A percentile compares a stretch with the other conserved stretches of the same genome.
These are phyloP conservation scores for Arachnomyces sp. DNA, from an alignment of 2,329 filamentous ascomycete species.

Conservation along the genomic window DNA sequence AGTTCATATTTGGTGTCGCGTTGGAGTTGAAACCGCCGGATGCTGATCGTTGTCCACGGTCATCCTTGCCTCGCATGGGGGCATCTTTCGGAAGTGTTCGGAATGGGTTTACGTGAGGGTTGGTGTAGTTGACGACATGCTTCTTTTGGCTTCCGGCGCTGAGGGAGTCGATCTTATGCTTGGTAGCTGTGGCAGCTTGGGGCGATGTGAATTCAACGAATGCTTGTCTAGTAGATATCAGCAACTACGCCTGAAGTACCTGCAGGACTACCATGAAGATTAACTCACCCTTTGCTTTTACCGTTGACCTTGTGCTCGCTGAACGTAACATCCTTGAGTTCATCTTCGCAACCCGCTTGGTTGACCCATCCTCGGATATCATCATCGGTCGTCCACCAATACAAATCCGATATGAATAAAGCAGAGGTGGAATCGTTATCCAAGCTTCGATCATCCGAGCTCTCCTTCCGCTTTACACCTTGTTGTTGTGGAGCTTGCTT, in stretches of 20 bases:
- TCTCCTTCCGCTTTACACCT: slow-evolving; percentile 55
- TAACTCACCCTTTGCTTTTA: slow-evolving; percentile 86
- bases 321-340: slow-evolving; percentile 88
- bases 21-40: slow-evolving; percentile 39
- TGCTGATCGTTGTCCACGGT: slow-evolving; percentile 42
- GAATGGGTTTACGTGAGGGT: slow-evolving; percentile 74
- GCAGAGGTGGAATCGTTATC: slow-evolving; percentile 59
- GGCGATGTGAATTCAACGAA: slow-evolving; percentile 78
- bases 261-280: not conserved
- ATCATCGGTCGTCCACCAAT: slow-evolving; percentile 97
- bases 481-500: slow-evolving; percentile 44
- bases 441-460: slow-evolving; percentile 44
- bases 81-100: slow-evolving; percentile 84
- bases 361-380: slow-evolving; percentile 82
- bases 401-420: slow-evolving; percentile 77
- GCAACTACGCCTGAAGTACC: not conserved
- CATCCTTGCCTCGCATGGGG: slow-evolving; percentile 59
- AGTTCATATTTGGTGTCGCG: slow-evolving; percentile 32
- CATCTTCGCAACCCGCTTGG: slow-evolving; percentile 69
- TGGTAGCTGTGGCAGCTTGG: slow-evolving; percentile 77
- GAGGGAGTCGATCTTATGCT: slow-evolving; percentile 59
- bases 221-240: slow-evolving; percentile 47
- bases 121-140: slow-evolving; percentile 65
- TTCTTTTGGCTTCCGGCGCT: slow-evolving; percentile 53
- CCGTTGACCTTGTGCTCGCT: slow-evolving; percentile 98